Base-by-base conservation (phyloP, 345 rosid species). In the Orychophragmus violaceus region DNA sequence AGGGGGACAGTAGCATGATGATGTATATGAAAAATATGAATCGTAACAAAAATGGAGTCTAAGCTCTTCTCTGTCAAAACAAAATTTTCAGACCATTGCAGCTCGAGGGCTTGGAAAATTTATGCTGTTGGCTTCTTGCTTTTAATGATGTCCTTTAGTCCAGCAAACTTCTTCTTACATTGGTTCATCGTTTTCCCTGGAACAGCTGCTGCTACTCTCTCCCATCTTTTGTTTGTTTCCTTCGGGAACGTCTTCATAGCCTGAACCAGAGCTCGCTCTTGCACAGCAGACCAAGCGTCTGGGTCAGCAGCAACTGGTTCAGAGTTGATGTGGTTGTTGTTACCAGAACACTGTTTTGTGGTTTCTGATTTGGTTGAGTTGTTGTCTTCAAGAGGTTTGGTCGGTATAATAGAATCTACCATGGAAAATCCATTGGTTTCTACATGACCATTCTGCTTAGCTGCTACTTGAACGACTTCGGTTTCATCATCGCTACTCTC, bases 241-340 rank as follows among this genome's bases (percentile, higher is more conserved):
- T 94, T 94, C 0, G 99, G 96, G 72, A 90, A 94, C 17, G 97
- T 85, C 83, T 94, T 94, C 17, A 94, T 74, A 42, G 99, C 99
- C 77, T 90, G 97, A 74, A 94, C 78, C 44, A 94, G 78, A 21
- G 96, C 92, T 61, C 89, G 78, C 73, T 94, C 97, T 81, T 90
- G 97, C 37, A 84, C 89, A 71, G 81, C 83, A 54, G 96, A 87
- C 99, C 99, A 90, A 12, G 62, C 85, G 52, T 90, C 95, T 68
- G 80, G 79, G 8, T 87, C 91, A 66, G 33, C 60, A 27, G 74
- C 44, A 19, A 9, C 74, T 70, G 68, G 36, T 29, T 62, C 55
- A 4, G 62, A 37, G 68, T 28, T 58, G 44, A 13, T 19, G n/a
- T 41, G 24, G 18, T 16, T 28, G 28, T 35, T 67, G 39, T 25